Percentiles rank a stretch among this genome's conserved stretches.
Conservation (phyloP, 225 moss, liverwort and hornwort species). For the Bryoerythrophyllum caledonicum region DNA sequence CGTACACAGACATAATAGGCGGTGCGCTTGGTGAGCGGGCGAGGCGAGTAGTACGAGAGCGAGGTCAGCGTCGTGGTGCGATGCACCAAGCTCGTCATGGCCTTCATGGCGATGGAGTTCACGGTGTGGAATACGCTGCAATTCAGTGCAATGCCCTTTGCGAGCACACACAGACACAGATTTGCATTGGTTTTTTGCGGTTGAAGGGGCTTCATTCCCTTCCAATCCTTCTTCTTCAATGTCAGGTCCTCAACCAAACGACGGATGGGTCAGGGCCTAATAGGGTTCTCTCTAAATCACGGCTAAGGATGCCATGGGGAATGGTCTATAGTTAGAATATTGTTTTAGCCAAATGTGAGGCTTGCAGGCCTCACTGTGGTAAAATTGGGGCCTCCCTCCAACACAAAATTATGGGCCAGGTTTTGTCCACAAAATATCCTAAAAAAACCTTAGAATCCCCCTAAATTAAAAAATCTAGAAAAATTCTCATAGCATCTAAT, state of each 20-base stretch:
- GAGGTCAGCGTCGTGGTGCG: slow-evolving; percentile 38
- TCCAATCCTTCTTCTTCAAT: neutral
- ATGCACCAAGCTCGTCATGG: slow-evolving; percentile 35
- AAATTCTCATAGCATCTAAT: too few species aligned
- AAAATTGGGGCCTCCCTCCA: too few species aligned
- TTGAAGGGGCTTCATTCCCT: neutral
- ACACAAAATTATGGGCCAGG: too few species aligned
- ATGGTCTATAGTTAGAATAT: too few species aligned
- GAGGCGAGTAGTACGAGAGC: slow-evolving; percentile 5
- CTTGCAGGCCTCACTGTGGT: too few species aligned
- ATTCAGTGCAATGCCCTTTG: neutral
- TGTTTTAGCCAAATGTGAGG: too few species aligned
- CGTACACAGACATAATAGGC: neutral
- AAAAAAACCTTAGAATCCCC: too few species aligned
- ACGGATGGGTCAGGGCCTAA: too few species aligned
- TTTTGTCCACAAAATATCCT: too few species aligned
- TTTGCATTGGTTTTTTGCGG: neutral
- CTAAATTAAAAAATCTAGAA: too few species aligned
- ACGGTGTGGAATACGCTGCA: neutral
- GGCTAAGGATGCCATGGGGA: too few species aligned
- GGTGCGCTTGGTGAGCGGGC: neutral
- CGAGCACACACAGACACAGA: neutral
- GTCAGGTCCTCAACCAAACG: neutral
- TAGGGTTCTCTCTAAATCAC: too few species aligned
- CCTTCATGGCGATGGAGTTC: slow-evolving; percentile 21